These are phyloP conservation scores for Diaporthe ilicicola DNA, from an alignment of 2,329 filamentous ascomycete genomes.

Conservation along the genomic window DNA sequence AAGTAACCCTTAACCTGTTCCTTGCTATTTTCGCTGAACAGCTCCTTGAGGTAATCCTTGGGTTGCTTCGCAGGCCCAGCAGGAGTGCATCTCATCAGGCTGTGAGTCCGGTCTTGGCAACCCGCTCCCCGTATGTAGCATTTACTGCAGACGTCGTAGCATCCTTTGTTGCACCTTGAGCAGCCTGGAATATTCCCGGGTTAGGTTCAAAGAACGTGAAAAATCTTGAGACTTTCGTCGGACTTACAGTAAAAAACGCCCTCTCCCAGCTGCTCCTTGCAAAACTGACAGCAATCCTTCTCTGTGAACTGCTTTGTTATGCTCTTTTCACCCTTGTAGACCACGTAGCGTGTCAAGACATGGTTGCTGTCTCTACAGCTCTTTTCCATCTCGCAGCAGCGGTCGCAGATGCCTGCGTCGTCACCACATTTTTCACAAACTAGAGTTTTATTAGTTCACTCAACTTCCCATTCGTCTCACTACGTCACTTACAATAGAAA, in stretches of 20 bases:
- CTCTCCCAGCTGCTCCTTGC: conserved; percentile 20
- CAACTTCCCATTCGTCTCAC: too few species aligned
- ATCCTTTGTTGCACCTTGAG: conserved; percentile 22
- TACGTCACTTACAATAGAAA: conserved; percentile 22
- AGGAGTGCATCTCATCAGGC: conserved; percentile 21
- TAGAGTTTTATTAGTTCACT: conserved; percentile 3
- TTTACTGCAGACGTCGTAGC: conserved; percentile 27
- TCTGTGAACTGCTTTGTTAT: conserved; percentile 22
- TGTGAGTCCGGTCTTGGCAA: conserved; percentile 28
- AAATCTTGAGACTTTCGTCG: fast-evolving
- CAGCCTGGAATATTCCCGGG: not conserved
- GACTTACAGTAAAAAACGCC: conserved; percentile 28
- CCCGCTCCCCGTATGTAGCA: conserved; percentile 30
- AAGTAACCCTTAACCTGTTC: conserved; percentile 26
- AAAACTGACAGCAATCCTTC: conserved; percentile 26
- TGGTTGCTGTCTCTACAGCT: conserved; percentile 18
- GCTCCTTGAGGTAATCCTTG: conserved; percentile 20
- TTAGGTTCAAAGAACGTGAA: not conserved
- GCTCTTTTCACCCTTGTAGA: conserved; percentile 28
- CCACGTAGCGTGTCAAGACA: conserved; percentile 23
- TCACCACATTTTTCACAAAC: conserved; percentile 28
- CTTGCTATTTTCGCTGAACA: conserved; percentile 26
- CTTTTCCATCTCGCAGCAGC: conserved; percentile 29
- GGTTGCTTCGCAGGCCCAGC: conserved; percentile 9
- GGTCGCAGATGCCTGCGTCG: conserved; percentile 27